These are phyloP conservation scores for Blastosporella zonata DNA, from an alignment of 1,284 basidiomycete genomes.

Conservation along the genomic window DNA sequence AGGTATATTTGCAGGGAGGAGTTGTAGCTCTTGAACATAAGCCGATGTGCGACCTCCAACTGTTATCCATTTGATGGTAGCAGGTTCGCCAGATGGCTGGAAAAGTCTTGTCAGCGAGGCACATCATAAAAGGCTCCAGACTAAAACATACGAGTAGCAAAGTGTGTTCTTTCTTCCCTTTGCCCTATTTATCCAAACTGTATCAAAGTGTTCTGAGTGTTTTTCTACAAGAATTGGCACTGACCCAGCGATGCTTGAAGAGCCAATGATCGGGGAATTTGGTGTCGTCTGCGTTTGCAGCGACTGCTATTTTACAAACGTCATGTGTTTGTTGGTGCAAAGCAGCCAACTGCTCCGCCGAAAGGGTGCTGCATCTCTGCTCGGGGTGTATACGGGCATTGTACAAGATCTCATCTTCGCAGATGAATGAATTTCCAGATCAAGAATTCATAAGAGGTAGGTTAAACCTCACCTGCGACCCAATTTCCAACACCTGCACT, in stretches of 20 bases:
- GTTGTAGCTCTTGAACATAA: conserved; percentile 61
- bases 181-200: conserved; percentile 50
- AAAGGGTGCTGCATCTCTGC: conserved; percentile 60
- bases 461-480: conserved; percentile 60
- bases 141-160: conserved; percentile 50
- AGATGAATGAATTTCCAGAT: conserved; percentile 4
- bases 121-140: background rate
- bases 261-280: conserved; percentile 74
- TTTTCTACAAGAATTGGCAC: conserved; percentile 10
- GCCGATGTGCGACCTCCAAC: conserved; percentile 83
- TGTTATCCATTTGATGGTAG: conserved; percentile 75
- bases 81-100: conserved; percentile 68
- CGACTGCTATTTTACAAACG: conserved; percentile 65
- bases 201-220: background rate
- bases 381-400: conserved; percentile 78
- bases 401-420: conserved; percentile 74
- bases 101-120: background rate
- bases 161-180: conserved; percentile 56
- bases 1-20: conserved; percentile 6
- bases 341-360: conserved; percentile 45
- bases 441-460: background rate
- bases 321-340: conserved; percentile 57
- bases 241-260: conserved; percentile 70
- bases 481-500: conserved; percentile 84
- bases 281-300: conserved; percentile 68